phyloP scores from a whole-genome alignment of 805 yeast genomes.

The Zygoascus flipseniorum region DNA sequence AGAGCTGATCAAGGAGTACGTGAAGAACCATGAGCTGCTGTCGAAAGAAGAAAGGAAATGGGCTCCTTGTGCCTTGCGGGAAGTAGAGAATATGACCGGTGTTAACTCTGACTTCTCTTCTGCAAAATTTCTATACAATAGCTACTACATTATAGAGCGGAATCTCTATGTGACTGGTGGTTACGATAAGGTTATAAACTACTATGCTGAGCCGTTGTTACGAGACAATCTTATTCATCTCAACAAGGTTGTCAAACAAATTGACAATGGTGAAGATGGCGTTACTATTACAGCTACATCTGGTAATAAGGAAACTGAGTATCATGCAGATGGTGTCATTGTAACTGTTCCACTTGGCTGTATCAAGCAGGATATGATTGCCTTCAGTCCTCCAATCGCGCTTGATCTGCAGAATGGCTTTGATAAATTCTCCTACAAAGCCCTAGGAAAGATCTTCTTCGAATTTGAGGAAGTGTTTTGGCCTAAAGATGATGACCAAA shows the following conservation, averaged over 20 bases:
- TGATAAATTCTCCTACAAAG: conserved; percentile 17
- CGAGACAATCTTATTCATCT: conserved; percentile 12
- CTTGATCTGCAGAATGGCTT: conserved; percentile 13
- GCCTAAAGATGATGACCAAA: conserved; percentile 21
- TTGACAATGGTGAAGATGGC: conserved; percentile 5
- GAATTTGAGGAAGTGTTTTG: conserved; percentile 24
- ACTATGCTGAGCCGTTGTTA: conserved; percentile 12
- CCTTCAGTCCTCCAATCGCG: conserved; percentile 20
- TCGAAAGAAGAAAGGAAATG: conserved; percentile 15
- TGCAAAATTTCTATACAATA: conserved; percentile 9
- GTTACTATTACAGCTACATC: conserved; percentile 1
- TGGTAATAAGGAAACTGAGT: conserved; percentile 1
- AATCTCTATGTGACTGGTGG: conserved; percentile 18
- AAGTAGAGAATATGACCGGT: conserved; percentile 16
- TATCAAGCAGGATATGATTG: conserved; percentile 17
- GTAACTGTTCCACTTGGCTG: conserved; percentile 25
- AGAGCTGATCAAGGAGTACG: conserved; percentile 18
- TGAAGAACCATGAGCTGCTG: conserved; percentile 12
- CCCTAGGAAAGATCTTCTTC: conserved; percentile 25
- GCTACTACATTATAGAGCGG: conserved; percentile 14
- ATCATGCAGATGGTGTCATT: conserved; percentile 21
- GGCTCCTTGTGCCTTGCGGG: conserved; percentile 19
- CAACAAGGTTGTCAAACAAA: conserved; percentile 12
- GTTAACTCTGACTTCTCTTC: conserved; percentile 13
- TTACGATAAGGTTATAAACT: conserved; percentile 14